phyloP scores from a whole-genome alignment of 495 filamentous ascomycete species.

The Penicillium parvum region DNA sequence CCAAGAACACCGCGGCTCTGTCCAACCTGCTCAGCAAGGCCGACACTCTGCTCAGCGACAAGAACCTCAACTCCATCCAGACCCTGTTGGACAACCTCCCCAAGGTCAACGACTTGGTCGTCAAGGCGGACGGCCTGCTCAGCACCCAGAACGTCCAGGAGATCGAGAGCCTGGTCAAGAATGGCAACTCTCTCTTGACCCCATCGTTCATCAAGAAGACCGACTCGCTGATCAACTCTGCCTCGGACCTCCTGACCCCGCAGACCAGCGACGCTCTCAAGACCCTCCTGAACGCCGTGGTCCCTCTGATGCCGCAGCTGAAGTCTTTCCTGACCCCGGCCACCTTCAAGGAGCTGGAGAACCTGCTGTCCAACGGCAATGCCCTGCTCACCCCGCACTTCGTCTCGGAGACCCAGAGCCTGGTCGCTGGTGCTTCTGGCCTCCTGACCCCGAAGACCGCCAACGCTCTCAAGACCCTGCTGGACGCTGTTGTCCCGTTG shows the following conservation, averaged over 20 bases:
- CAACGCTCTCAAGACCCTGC: constrained; percentile 13
- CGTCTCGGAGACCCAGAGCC: constrained; percentile 35
- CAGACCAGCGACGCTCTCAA: constrained; percentile 33
- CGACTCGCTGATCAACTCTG: constrained; percentile 14
- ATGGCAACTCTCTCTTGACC: constrained; percentile 35
- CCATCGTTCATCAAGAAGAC: constrained; percentile 22
- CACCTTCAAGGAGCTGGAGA: constrained; percentile 34
- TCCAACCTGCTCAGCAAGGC: constrained; percentile 26
- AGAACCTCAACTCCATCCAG: constrained; percentile 37
- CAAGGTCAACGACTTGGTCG: constrained; percentile 33
- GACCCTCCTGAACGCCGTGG: constrained; percentile 31
- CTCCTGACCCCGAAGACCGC: constrained; percentile 6
- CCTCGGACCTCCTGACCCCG: constrained; percentile 30
- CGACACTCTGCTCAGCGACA: constrained; percentile 26
- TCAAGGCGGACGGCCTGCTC: constrained; percentile 28
- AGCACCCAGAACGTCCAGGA: constrained; percentile 26
- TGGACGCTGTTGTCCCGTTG: constrained; percentile 25
- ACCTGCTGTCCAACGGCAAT: constrained; percentile 36
- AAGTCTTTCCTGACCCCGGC: constrained; percentile 35
- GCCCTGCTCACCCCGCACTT: constrained; percentile 33
- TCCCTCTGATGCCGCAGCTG: constrained; percentile 34
- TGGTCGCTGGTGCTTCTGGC: constrained; percentile 20
- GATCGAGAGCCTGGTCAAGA: constrained; percentile 34
- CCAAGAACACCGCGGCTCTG: constrained; percentile 34
- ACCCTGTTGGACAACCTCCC: constrained; percentile 36